These are phyloP conservation scores for Grigorovia humatica DNA, from an alignment of 805 yeast genomes.

Conservation along the genomic window DNA sequence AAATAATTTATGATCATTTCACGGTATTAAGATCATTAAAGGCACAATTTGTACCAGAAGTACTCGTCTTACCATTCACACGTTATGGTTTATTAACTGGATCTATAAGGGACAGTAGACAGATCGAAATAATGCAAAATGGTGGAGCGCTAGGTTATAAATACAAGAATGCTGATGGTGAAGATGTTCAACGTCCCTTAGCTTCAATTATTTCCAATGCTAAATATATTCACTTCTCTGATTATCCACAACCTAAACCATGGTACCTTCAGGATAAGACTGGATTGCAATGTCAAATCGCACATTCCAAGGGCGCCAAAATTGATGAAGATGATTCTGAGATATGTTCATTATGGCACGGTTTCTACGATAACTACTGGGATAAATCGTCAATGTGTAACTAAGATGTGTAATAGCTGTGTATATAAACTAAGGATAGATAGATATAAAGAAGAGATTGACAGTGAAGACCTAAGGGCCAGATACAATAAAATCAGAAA, in stretches of 20 bases:
- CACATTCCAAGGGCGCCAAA: slow-evolving; percentile 4
- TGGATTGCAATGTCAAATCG: slow-evolving; percentile 13
- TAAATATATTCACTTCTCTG: slow-evolving; percentile 52
- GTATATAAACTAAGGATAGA: too few species aligned
- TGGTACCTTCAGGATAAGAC: slow-evolving; percentile 32
- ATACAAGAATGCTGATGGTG: slow-evolving; percentile 12
- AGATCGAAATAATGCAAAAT: slow-evolving; percentile 17
- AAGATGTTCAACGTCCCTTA: slow-evolving; percentile 8
- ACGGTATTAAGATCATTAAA: slow-evolving; percentile 20
- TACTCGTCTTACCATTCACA: slow-evolving; percentile 24
- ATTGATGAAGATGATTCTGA: background rate
- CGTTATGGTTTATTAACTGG: slow-evolving; percentile 25
- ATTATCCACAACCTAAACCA: slow-evolving; percentile 57
- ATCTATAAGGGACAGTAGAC: slow-evolving; percentile 16
- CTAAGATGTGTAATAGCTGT: background rate
- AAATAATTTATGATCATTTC: slow-evolving; percentile 21
- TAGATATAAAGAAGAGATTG: too few species aligned
- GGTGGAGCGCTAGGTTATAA: slow-evolving; percentile 23
- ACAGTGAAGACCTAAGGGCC: too few species aligned
- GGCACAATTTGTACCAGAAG: slow-evolving; percentile 15
- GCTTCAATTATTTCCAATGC: slow-evolving; percentile 25
- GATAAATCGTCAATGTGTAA: slow-evolving; percentile 13
- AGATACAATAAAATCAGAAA: too few species aligned
- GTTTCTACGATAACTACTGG: slow-evolving; percentile 13
- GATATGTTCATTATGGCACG: slow-evolving; percentile 21